Base-by-base conservation (phyloP, 1,139 yeast genomes). In the Taphrina sp. region DNA sequence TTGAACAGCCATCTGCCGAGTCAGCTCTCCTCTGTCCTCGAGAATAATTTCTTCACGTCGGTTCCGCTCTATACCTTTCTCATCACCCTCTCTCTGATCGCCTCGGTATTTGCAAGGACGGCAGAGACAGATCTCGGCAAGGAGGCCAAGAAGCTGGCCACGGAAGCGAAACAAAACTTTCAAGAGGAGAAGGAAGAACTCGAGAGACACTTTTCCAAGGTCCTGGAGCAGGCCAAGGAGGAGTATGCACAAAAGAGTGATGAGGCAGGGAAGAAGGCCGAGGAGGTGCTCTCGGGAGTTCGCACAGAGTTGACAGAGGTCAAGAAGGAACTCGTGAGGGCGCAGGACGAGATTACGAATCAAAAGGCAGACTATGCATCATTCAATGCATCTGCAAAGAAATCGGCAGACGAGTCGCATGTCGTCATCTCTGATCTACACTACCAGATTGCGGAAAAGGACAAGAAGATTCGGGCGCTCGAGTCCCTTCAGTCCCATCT, bases 131-230 rank as follows among this genome's bases (percentile, higher is more conserved):
- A 49, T 20, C 16, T 39, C 5, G 54, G 45, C 10, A 24, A 20
- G 19, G 46, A 49, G 19, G 29, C 37, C 31, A 38, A 49, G 19
- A 20, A 39, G 16, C 29, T 39, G 17, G 54, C 39, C 24, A 10
- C 14, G 10, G 37, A 41, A 24, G 55, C 55, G 7, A 34, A 51
- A 17, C 29, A 33, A 14, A 17, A 22, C n/a, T 42, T 42, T 29
- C 31, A 36, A 19, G 56, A 52, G 43, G 56, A 43, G 22, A 42
- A 52, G 36, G 49, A 23, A 12, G 56, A 42, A 33, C 39, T 49
- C 23, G 39, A 39, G 26, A 49, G 19, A 26, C 45, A 49, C 39
- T 49, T 49, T 26, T 3, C 36, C n/a, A 43, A 2, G 16, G 16
- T 33, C 8, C 26, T 43, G 2, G 47, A 43, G 12, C 23, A 43